Evolutionary conservation across 768 basidiomycete genomes (phyloP).

Genomic region (Leccinum subtestaceum): DNA sequence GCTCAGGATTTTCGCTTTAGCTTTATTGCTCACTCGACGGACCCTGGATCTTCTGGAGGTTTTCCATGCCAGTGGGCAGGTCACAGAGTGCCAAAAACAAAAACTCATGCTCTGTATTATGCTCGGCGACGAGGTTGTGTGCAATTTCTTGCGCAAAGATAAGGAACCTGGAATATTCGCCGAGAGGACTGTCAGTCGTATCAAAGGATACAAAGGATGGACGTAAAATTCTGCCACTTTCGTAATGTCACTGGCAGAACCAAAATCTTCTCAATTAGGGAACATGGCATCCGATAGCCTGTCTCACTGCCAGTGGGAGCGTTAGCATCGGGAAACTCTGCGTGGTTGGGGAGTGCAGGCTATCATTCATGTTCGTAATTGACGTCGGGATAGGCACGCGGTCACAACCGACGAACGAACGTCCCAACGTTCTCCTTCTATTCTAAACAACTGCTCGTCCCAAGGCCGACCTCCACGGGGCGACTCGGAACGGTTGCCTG

Average conservation of each 20-base stretch:
- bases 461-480: slow-evolving; percentile 64
- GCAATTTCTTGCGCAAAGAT: neutral
- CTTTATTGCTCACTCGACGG: no score
- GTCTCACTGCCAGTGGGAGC: no score
- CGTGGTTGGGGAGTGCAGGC: no score
- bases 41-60: neutral
- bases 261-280: no score
- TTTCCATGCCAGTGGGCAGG: neutral
- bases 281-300: no score
- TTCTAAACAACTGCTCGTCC: slow-evolving; percentile 42
- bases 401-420: neutral
- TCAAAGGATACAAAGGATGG: no score
- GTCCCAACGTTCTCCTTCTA: slow-evolving; percentile 8
- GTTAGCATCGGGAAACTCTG: no score
- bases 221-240: no score
- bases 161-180: neutral
- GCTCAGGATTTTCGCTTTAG: no score
- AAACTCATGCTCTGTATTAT: neutral
- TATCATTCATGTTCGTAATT: neutral
- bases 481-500: slow-evolving; percentile 63
- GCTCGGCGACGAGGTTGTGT: neutral
- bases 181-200: neutral
- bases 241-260: no score
- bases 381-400: slow-evolving; percentile 26
- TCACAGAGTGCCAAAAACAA: neutral